phyloP scores from a whole-genome alignment of 106 monocot species.

The Alisma plantagoaquatica region DNA sequence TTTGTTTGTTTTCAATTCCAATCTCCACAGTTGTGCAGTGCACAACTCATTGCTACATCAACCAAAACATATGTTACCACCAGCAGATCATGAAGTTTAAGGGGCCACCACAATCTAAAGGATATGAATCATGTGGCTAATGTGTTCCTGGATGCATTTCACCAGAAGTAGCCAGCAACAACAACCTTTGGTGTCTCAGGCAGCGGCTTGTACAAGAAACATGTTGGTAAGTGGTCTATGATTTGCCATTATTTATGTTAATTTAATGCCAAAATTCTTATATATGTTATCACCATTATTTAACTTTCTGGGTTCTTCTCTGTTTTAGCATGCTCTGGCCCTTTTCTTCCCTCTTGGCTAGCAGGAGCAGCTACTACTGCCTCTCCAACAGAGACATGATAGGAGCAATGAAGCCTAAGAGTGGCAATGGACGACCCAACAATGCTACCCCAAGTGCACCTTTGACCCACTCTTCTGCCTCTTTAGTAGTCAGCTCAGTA shows the following conservation, averaged over 20 bases:
- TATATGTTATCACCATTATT: background rate
- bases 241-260: too few relatives aligned
- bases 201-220: conserved; percentile 30
- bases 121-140: conserved; percentile 32
- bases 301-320: background rate
- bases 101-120: conserved; percentile 5
- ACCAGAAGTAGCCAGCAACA: conserved; percentile 64
- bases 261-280: background rate
- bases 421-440: too few relatives aligned
- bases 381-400: conserved; percentile 19
- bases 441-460: too few relatives aligned
- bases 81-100: conserved; percentile 60
- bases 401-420: conserved; percentile 7
- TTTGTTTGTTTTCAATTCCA: conserved; percentile 11
- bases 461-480: too few relatives aligned
- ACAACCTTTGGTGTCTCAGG: conserved; percentile 36
- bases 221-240: conserved; percentile 55
- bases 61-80: conserved; percentile 59
- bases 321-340: conserved; percentile 43
- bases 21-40: conserved; percentile 36
- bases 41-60: conserved; percentile 77
- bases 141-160: conserved; percentile 23
- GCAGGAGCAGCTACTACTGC: conserved; percentile 24
- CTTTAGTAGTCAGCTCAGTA: conserved; percentile 8
- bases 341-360: conserved; percentile 78